Evolutionary conservation across 2,329 filamentous ascomycete genomes (phyloP).

Genomic region (Stachybotrys elegans): DNA sequence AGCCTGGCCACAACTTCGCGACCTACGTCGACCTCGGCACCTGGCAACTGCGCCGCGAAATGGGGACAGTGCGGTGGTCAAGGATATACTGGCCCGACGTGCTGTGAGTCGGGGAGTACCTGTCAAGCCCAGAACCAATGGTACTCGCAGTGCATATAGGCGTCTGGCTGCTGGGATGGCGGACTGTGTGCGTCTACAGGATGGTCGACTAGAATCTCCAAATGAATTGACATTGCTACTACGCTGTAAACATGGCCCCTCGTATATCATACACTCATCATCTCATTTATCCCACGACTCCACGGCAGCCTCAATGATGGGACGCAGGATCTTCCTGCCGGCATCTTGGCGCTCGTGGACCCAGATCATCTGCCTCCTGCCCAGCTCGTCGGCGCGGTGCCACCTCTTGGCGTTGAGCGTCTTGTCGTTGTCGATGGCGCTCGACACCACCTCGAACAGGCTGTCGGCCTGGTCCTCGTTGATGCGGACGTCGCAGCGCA

Average conservation of each 20-base stretch:
- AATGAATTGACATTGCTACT: too few relatives aligned
- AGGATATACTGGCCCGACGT: background rate
- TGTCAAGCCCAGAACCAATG: background rate
- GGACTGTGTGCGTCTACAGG: too few relatives aligned
- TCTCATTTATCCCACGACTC: conserved; percentile 25
- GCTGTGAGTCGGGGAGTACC: background rate
- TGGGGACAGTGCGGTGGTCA: background rate
- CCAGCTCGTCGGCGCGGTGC: conserved; percentile 35
- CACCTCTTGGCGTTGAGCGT: conserved; percentile 34
- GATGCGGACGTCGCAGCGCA: conserved; percentile 38
- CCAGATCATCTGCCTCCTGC: conserved; percentile 40
- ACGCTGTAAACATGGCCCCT: too few relatives aligned
- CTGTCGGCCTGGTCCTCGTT: conserved; percentile 35
- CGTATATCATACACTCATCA: too few relatives aligned
- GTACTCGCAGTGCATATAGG: background rate
- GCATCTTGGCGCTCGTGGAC: conserved; percentile 27
- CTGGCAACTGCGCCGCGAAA: background rate
- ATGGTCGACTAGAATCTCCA: too few relatives aligned
- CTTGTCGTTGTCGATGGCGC: conserved; percentile 34
- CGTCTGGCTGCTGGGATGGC: too few relatives aligned
- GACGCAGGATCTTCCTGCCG: conserved; percentile 37
- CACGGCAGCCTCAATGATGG: conserved; percentile 39
- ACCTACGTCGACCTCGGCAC: background rate
- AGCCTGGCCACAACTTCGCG: background rate
- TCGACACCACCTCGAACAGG: conserved; percentile 31